phyloP scores from a whole-genome alignment of 345 rosid species.

The Lumnitzera racemosa region DNA sequence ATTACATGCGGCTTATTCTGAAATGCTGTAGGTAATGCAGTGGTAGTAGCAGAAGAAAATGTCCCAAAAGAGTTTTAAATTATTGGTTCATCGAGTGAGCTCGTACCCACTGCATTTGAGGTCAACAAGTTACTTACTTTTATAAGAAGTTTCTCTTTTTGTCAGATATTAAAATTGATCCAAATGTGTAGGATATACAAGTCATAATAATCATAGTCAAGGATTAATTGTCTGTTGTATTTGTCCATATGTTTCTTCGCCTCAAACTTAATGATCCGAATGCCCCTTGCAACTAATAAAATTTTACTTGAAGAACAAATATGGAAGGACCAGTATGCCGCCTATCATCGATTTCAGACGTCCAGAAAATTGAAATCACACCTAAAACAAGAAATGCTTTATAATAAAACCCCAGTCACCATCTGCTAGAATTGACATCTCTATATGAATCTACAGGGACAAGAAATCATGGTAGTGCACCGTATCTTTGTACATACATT shows the following conservation, averaged over 20 bases:
- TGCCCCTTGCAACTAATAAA: constrained; percentile 32
- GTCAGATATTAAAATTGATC: neutral
- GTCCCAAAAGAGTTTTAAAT: constrained; percentile 29
- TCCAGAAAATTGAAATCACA: too few species aligned
- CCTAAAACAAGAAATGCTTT: too few species aligned
- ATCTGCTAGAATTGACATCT: too few species aligned
- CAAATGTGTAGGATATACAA: neutral
- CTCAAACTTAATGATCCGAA: too few species aligned
- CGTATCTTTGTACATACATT: too few species aligned
- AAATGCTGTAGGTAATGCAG: constrained; percentile 18
- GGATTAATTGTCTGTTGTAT: too few species aligned
- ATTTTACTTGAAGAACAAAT: too few species aligned
- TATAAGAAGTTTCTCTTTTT: neutral
- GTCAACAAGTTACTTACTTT: constrained; percentile 17
- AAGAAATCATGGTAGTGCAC: too few species aligned
- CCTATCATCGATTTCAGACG: too few species aligned
- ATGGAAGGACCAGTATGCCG: too few species aligned
- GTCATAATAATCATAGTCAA: neutral
- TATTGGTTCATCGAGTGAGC: constrained; percentile 33
- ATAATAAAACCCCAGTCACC: too few species aligned
- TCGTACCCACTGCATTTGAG: constrained; percentile 51
- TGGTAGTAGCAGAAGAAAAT: constrained; percentile 12
- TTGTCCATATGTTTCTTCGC: neutral
- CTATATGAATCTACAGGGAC: too few species aligned
- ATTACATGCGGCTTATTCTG: neutral